Evolutionary conservation across 768 basidiomycete species (phyloP), one percentile per base, ranked within the genome.

Genomic region (Tubosaeta sp.): DNA sequence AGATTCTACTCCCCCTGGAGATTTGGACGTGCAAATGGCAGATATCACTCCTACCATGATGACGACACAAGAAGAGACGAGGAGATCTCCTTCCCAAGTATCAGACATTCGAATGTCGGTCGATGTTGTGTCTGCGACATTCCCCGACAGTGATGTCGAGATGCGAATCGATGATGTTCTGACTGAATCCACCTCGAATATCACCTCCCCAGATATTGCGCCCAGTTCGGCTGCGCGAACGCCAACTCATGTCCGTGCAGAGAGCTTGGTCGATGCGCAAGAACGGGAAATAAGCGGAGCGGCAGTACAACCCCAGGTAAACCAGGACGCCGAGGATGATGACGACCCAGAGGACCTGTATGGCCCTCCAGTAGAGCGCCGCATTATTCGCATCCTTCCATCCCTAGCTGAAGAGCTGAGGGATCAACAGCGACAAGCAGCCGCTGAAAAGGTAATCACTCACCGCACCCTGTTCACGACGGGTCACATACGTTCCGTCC

Each of bases 261-360:
- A 6, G 14, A 43, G 26, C 16, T 25, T 27, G 16, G 16, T 17
- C 14, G 7, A 13, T 14, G 22, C 22, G 11, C 39, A 9, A 13
- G 22, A 9, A 10, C 41, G 25, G 26, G 26, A n/a, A 9, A 34
- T 17, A n/a, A 33, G 37, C 34, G 37, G 13, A 35, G 34, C 34
- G 6, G 34, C 12, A 35, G 13, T 35, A 10, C 37, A 38, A 38
- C 34, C 50, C 14, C 54, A 11, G 32, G 54, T 26, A 2, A 33
- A 17, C 10, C 44, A 56, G 14, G 49, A 39, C 1, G 38, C 29
- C 41, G 56, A 48, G n/a, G 42, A 29, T 16, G 45, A 58, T 10
- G 60, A 66, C 38, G 62, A 66, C 33, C 52, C 60, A 12, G 65
- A 66, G 25, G 65, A 66, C 47, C 43, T 66, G 46, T 66, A 66